These are phyloP conservation scores for Prunus yedoensis DNA, from an alignment of 331 rosid genomes.

Conservation along the genomic window DNA sequence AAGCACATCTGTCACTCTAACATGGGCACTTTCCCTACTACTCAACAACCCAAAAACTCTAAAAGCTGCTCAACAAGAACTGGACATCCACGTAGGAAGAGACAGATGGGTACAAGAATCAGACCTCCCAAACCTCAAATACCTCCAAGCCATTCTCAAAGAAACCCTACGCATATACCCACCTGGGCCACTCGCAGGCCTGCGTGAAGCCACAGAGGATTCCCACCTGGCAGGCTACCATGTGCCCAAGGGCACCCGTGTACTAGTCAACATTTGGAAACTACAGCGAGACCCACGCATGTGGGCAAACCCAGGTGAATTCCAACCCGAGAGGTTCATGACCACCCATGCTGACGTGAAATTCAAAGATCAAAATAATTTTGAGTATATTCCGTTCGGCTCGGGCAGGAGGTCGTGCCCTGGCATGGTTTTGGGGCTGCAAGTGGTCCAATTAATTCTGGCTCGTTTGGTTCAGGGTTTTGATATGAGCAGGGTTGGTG, in stretches of 20 bases:
- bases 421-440: slow-evolving; percentile 43
- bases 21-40: slow-evolving; percentile 57
- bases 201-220: slow-evolving; percentile 60
- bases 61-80: slow-evolving; percentile 44
- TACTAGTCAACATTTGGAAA: slow-evolving; percentile 64
- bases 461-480: slow-evolving; percentile 58
- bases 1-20: slow-evolving; percentile 58
- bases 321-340: slow-evolving; percentile 52
- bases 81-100: slow-evolving; percentile 47
- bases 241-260: slow-evolving; percentile 54
- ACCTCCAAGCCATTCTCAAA: slow-evolving; percentile 50
- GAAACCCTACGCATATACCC: slow-evolving; percentile 56
- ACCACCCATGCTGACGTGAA: slow-evolving; percentile 22
- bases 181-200: slow-evolving; percentile 50
- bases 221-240: slow-evolving; percentile 35
- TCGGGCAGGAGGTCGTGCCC: slow-evolving; percentile 61
- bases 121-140: slow-evolving; percentile 32
- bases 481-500: slow-evolving; percentile 18
- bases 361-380: slow-evolving; percentile 22
- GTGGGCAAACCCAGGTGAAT: slow-evolving; percentile 39
- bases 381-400: slow-evolving; percentile 51
- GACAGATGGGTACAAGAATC: slow-evolving; percentile 47
- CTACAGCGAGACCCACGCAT: slow-evolving; percentile 51
- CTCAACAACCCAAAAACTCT: slow-evolving; percentile 48
- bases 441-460: slow-evolving; percentile 35